Evolutionary conservation across 140 eudicot species (phyloP).

Genomic region (Oenanthe javanica): DNA sequence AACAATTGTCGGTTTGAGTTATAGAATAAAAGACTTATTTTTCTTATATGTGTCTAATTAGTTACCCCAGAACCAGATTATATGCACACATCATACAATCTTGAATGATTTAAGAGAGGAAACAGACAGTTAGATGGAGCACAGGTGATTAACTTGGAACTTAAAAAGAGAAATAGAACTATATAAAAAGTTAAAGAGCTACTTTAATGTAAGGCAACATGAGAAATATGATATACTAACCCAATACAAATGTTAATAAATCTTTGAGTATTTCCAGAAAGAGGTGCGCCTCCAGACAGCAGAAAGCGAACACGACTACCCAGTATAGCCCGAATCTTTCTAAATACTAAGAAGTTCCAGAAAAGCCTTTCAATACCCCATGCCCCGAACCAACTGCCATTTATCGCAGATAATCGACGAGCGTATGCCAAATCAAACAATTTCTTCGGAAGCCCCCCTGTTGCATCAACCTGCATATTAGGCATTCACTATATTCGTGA

Average conservation of each 20-base stretch:
- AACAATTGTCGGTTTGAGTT: background rate
- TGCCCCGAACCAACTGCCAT: constrained; percentile 92
- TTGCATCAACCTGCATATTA: constrained; percentile 74
- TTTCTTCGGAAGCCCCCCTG: constrained; percentile 71
- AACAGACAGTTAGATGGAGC: background rate
- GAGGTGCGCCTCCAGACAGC: constrained; percentile 95
- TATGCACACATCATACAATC: background rate
- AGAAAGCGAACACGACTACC: constrained; percentile 91
- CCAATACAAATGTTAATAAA: constrained; percentile 91
- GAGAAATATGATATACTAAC: background rate
- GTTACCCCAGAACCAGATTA: background rate
- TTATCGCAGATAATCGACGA: constrained; percentile 69
- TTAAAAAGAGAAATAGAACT: background rate
- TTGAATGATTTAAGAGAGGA: background rate
- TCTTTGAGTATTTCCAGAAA: constrained; percentile 90
- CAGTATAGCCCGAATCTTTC: constrained; percentile 72
- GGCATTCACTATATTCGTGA: constrained; percentile 4
- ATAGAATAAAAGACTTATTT: background rate
- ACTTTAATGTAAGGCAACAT: background rate
- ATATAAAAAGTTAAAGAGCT: background rate
- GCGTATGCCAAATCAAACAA: constrained; percentile 62
- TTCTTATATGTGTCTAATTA: no score
- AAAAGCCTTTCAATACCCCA: constrained; percentile 80
- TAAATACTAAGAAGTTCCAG: constrained; percentile 79
- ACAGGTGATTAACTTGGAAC: background rate